Evolutionary conservation across 805 yeast genomes (phyloP), one percentile per base, ranked within the genome.

Genomic region (Tetrapisispora taiwanensis): DNA sequence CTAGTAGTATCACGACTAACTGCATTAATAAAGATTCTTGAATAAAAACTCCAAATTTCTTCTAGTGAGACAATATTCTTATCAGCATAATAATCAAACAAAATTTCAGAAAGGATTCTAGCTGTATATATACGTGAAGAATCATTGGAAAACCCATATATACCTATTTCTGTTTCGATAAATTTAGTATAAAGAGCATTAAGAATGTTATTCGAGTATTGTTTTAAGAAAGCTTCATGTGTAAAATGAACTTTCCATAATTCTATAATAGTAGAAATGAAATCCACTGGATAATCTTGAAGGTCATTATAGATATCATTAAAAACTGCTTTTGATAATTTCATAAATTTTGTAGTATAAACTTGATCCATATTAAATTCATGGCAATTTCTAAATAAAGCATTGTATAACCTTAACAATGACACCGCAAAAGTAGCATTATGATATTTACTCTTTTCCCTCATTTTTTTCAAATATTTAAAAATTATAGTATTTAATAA

Each of bases 31-130:
- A 56, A 58, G 3, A 55, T 24, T 20, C 48, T 56, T 7, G 51
- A 50, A 43, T 59, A 60, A 19, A 60, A 46, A 26, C 44, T 39
- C 45, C 54, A 26, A 17, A 52, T 42, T 36, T 55, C 51, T 17
- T 58, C 56, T 30, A 56, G 37, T 18, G 50, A 19, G 15, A 54
- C 19, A 4, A 49, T 17, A 15, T 53, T 45, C 38, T 50, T 53
- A 9, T 39, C 19, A 39, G 46, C 57, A 18, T 53, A 48, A 38
- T 60, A 50, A 39, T 51, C 48, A 42, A 61, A 63, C 14, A 70
- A 36, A 1, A 67, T 50, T 36, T 69, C 71, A 0, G 71, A 68
- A 10, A 69, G 26, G 1, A 64, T 44, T 32, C 57, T 63, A 1
- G 71, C 68, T 0, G 69, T 56, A 8, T 36, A 46, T 14, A 55